phyloP scores from a whole-genome alignment of 2,329 filamentous ascomycete species.

The Fusarium mundagurra region DNA sequence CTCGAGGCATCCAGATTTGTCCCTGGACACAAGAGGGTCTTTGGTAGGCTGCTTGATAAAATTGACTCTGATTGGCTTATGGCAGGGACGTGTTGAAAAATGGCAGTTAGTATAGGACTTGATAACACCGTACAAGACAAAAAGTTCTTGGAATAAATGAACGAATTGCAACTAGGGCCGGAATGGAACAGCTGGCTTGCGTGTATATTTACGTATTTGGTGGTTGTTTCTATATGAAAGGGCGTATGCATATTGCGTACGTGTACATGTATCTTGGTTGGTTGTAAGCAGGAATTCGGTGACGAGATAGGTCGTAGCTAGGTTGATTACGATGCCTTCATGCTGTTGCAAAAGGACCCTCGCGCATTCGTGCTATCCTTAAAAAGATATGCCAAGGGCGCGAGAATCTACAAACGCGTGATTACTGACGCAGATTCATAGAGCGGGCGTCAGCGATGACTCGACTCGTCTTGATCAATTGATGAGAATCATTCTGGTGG shows the following conservation, averaged over 20 bases:
- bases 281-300: background rate
- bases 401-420: background rate
- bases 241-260: conserved; percentile 19
- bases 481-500: conserved; percentile 6
- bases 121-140: background rate
- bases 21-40: conserved; percentile 21
- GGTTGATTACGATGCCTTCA: conserved; percentile 17
- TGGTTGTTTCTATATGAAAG: conserved; percentile 17
- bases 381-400: conserved; percentile 21
- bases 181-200: conserved; percentile 34
- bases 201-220: conserved; percentile 33
- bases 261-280: conserved; percentile 7
- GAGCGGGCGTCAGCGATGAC: conserved; percentile 24
- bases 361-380: background rate
- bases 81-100: conserved; percentile 2
- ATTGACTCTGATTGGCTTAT: conserved; percentile 35
- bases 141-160: conserved; percentile 6
- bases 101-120: conserved; percentile 8
- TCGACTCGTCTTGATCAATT: conserved; percentile 17
- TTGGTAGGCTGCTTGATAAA: conserved; percentile 45
- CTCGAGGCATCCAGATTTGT: conserved; percentile 32
- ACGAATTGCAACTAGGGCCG: conserved; percentile 25
- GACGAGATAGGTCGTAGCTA: background rate
- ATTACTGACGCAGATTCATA: conserved; percentile 17
- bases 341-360: background rate